These are phyloP conservation scores for Russula virescens DNA, from an alignment of 768 basidiomycete species.

Conservation along the genomic window DNA sequence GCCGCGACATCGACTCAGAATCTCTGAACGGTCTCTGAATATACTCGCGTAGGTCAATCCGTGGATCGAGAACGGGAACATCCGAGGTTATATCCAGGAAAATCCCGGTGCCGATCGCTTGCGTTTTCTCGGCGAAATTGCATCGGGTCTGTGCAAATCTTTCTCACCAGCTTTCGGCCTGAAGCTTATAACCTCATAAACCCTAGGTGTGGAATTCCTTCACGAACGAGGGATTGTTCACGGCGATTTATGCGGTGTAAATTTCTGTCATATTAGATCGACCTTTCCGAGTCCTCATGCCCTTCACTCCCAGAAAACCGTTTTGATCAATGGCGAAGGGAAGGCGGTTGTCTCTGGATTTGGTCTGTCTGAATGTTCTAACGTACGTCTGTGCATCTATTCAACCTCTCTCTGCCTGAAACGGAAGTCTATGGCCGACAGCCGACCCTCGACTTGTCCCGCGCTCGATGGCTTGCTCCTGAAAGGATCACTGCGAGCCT, in stretches of 20 bases:
- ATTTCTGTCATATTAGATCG: not conserved
- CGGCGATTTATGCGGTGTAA: constrained; percentile 26
- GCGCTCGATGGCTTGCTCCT: constrained; percentile 15
- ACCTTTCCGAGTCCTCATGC: too few relatives aligned
- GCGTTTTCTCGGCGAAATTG: constrained; percentile 36
- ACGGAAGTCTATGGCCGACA: constrained; percentile 7
- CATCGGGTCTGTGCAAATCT: constrained; percentile 32
- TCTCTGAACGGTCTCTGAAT: too few relatives aligned
- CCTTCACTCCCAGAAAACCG: constrained; percentile 34
- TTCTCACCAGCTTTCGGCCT: not conserved
- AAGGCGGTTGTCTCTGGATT: constrained; percentile 42
- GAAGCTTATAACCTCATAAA: constrained; percentile 8
- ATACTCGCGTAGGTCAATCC: constrained; percentile 36
- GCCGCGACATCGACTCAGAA: not conserved
- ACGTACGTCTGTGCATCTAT: not conserved
- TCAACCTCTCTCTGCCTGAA: not conserved
- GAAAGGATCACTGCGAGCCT: constrained; percentile 4
- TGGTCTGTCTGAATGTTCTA: constrained; percentile 33
- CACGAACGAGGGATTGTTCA: constrained; percentile 22
- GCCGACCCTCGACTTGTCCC: constrained; percentile 28
- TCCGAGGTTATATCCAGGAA: constrained; percentile 33
- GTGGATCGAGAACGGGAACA: constrained; percentile 42
- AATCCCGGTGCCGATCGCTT: constrained; percentile 34
- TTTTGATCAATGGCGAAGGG: constrained; percentile 38
- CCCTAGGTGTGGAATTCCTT: constrained; percentile 14